These are phyloP conservation scores for Aureobasidium melanogenum DNA, from an alignment of 2,329 filamentous ascomycete species.

Conservation along the genomic window DNA sequence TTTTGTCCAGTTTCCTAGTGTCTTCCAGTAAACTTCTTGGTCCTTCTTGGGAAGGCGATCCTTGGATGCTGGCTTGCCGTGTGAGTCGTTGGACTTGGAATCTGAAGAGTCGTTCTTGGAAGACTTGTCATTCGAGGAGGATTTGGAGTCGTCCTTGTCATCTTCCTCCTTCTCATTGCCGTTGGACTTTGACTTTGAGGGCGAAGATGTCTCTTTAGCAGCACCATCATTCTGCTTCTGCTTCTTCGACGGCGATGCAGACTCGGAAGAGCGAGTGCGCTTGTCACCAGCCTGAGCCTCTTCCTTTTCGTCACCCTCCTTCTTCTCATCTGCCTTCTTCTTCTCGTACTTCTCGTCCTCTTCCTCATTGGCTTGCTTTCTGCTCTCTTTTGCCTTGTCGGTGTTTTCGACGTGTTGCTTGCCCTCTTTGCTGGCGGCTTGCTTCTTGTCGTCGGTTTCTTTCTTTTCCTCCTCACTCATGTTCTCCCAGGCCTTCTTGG, in stretches of 20 bases:
- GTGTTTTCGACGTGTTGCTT: conserved; percentile 39
- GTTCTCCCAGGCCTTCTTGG: conserved; percentile 41
- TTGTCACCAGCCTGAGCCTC: conserved; percentile 18
- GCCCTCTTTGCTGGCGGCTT: conserved; percentile 30
- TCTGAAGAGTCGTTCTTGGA: not conserved
- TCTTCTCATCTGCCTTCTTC: conserved; percentile 16
- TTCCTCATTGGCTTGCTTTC: conserved; percentile 30
- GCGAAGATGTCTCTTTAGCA: conserved; percentile 15
- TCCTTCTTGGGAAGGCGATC: conserved; percentile 32
- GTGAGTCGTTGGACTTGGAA: conserved; percentile 15
- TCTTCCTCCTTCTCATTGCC: conserved; percentile 12
- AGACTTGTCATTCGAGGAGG: not conserved
- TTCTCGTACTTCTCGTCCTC: conserved; percentile 19
- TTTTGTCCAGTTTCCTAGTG: conserved; percentile 31
- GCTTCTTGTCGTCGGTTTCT: conserved; percentile 33
- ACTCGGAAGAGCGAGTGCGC: conserved; percentile 19
- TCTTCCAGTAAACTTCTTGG: conserved; percentile 34
- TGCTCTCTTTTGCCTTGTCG: conserved; percentile 30
- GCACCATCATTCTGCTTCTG: conserved; percentile 23
- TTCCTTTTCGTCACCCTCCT: conserved; percentile 14
- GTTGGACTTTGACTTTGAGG: not conserved
- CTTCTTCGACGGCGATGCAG: conserved; percentile 25
- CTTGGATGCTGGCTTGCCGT: conserved; percentile 23
- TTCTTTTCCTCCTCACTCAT: conserved; percentile 39
- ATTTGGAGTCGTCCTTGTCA: conserved; percentile 9